Evolutionary conservation across 495 filamentous ascomycete genomes (phyloP).

Genomic region (Tuber melanosporum): DNA sequence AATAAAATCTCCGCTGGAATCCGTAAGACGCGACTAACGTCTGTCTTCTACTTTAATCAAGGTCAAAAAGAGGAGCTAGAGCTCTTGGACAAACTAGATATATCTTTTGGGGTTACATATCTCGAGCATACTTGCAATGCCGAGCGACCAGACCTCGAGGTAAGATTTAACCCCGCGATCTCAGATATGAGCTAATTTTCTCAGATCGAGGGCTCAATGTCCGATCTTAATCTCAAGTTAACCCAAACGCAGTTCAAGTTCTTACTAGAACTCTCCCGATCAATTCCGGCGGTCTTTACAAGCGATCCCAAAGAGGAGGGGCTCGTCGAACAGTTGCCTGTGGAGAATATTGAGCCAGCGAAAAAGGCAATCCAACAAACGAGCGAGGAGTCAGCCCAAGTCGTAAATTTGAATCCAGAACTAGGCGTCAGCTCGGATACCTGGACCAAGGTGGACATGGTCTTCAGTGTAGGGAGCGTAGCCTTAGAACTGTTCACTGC

Average conservation of each 20-base stretch:
- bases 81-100: constrained; percentile 91
- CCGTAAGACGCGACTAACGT: constrained; percentile 82
- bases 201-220: constrained; percentile 74
- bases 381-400: constrained; percentile 42
- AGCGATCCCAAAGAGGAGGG: constrained; percentile 64
- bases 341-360: constrained; percentile 51
- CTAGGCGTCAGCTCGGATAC: constrained; percentile 57
- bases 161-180: constrained; percentile 8
- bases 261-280: constrained; percentile 71
- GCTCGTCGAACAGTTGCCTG: constrained; percentile 58
- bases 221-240: constrained; percentile 79
- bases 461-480: constrained; percentile 81
- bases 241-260: constrained; percentile 89
- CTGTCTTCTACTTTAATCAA: constrained; percentile 73
- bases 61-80: constrained; percentile 76
- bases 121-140: constrained; percentile 71
- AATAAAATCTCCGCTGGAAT: constrained; percentile 91
- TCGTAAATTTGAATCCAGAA: constrained; percentile 59
- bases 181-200: constrained; percentile 10
- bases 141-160: constrained; percentile 80
- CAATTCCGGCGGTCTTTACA: constrained; percentile 79
- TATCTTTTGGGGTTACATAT: constrained; percentile 85
- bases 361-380: constrained; percentile 39
- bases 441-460: constrained; percentile 90
- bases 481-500: constrained; percentile 81